Percentiles rank a stretch among this genome's conserved stretches.
Conservation (phyloP, 306 rosid species). For the peach (Prunus persica) region Prunus_persica_NCBIv2 NC_034014.1:23108001-23108500, state of each 20-base stretch:
- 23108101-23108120: constrained; percentile 51
- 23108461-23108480: constrained; percentile 52
- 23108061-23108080: constrained; percentile 85
- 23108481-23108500: constrained; percentile 43
- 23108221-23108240: constrained; percentile 34
- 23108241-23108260: constrained; percentile 59
- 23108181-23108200: not conserved
- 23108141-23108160: constrained; percentile 43
- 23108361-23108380: not conserved
- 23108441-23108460: constrained; percentile 7
- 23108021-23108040: constrained; percentile 42
- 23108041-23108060: constrained; percentile 24
- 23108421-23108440: constrained; percentile 1
- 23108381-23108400: not conserved
- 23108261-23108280: constrained; percentile 72
- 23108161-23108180: constrained; percentile 32
- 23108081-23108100: constrained; percentile 59
- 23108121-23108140: constrained; percentile 27
- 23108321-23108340: constrained; percentile 6
- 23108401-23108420: constrained; percentile 10
- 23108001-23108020: constrained; percentile 23
- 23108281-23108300: constrained; percentile 33
- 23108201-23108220: constrained; percentile 36
- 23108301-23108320: not conserved
- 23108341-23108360: not conserved